phyloP scores from a whole-genome alignment of 2,329 filamentous ascomycete genomes.

The Gyromitra esculenta region DNA sequence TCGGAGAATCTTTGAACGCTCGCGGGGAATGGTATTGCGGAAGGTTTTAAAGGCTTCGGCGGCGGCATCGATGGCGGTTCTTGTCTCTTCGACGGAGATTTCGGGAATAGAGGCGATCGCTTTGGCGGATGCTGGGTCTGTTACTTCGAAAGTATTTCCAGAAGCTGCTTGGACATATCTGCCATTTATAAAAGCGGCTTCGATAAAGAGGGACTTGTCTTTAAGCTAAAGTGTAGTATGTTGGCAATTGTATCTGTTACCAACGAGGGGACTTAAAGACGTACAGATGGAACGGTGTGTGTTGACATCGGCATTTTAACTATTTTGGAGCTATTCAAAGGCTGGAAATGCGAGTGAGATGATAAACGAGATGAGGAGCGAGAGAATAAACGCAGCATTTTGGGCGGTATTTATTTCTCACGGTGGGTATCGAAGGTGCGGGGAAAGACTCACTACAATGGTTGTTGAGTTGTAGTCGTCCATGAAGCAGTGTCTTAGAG shows the following conservation, averaged over 20 bases:
- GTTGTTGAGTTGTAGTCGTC: neutral
- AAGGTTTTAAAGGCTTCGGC: conserved; percentile 77
- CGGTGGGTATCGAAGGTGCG: conserved; percentile 1
- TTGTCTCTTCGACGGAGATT: conserved; percentile 79
- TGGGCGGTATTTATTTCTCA: conserved; percentile 6
- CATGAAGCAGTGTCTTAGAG: neutral
- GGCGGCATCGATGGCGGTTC: conserved; percentile 85
- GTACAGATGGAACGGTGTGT: conserved; percentile 41
- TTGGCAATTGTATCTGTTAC: neutral
- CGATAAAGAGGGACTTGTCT: conserved; percentile 83
- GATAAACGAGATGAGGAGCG: conserved; percentile 14
- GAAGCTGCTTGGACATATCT: conserved; percentile 88
- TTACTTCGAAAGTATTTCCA: conserved; percentile 88
- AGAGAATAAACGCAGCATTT: conserved; percentile 42
- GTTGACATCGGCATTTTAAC: conserved; percentile 46
- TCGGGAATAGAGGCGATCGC: conserved; percentile 86
- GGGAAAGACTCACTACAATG: neutral
- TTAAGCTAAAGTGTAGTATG: conserved; percentile 69
- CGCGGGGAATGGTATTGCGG: conserved; percentile 75
- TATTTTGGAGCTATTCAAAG: conserved; percentile 17
- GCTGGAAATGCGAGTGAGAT: conserved; percentile 29
- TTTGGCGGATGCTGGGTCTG: conserved; percentile 83
- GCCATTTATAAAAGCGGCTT: conserved; percentile 82
- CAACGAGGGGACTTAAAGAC: conserved; percentile 4
- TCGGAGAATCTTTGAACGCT: conserved; percentile 77